A percentile compares a stretch with the other conserved stretches of the same genome.
These are phyloP conservation scores for Mycosarcoma mackinlayi DNA, from an alignment of 1,284 basidiomycete genomes.

Conservation along the genomic window DNA sequence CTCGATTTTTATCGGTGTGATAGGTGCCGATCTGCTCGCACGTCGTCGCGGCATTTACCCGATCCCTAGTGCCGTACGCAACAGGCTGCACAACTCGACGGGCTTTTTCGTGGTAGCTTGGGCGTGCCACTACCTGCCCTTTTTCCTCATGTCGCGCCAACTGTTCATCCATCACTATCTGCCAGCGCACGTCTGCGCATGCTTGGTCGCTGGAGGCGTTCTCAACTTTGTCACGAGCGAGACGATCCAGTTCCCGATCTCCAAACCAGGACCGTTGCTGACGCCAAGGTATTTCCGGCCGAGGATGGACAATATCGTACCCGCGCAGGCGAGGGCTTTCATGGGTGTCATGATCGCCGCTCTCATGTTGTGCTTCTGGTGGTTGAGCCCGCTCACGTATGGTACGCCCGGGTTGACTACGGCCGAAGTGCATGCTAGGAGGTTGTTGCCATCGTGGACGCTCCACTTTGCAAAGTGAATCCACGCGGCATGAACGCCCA, in stretches of 20 bases:
- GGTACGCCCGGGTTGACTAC: constrained; percentile 50
- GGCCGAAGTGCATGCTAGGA: constrained; percentile 41
- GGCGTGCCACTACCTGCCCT: constrained; percentile 95
- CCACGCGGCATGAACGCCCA: not conserved
- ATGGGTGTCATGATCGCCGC: constrained; percentile 22
- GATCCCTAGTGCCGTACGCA: constrained; percentile 81
- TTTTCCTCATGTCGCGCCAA: constrained; percentile 97
- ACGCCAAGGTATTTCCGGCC: constrained; percentile 17
- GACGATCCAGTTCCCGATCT: constrained; percentile 92
- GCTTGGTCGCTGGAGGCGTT: constrained; percentile 88
- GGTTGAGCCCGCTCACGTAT: constrained; percentile 62
- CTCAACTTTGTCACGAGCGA: constrained; percentile 80
- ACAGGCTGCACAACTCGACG: constrained; percentile 89
- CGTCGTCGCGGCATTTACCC: constrained; percentile 85
- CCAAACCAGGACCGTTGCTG: constrained; percentile 72
- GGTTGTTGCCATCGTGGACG: constrained; percentile 57
- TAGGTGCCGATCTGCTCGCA: constrained; percentile 88
- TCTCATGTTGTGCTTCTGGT: constrained; percentile 51
- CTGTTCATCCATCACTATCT: constrained; percentile 94
- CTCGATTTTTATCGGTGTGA: constrained; percentile 87
- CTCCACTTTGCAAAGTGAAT: constrained; percentile 55
- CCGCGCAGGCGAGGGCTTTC: constrained; percentile 21
- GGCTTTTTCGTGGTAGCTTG: constrained; percentile 95
- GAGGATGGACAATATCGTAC: constrained; percentile 39
- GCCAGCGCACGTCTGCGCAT: constrained; percentile 82